Conservation (phyloP, 805 yeast genomes). For the Candida piceae region DNA sequence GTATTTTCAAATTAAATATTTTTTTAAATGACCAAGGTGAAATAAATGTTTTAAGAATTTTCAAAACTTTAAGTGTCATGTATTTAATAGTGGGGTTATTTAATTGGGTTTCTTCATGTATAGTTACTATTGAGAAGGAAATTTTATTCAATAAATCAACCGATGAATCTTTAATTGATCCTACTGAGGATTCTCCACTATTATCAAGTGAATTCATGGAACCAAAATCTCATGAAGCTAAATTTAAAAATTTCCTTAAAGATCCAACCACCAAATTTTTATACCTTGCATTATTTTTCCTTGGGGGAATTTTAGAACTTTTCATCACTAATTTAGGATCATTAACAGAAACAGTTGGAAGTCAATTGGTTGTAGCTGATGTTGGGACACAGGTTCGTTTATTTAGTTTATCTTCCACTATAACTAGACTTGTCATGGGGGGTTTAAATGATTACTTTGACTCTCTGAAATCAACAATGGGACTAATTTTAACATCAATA, state of each 20-base stretch:
- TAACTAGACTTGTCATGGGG: constrained; percentile 23
- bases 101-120: constrained; percentile 60
- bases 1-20: constrained; percentile 40
- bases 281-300: constrained; percentile 54
- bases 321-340: constrained; percentile 78
- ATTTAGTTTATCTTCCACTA: constrained; percentile 25
- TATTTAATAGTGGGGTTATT: constrained; percentile 53
- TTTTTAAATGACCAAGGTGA: constrained; percentile 25
- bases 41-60: constrained; percentile 48
- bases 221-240: constrained; percentile 23
- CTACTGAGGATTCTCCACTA: constrained; percentile 32
- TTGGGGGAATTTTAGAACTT: constrained; percentile 81
- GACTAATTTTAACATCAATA: constrained; percentile 6
- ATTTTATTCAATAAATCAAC: constrained; percentile 32
- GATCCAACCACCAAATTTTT: constrained; percentile 62
- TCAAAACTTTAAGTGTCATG: constrained; percentile 44
- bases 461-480: constrained; percentile 4
- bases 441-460: constrained; percentile 10
- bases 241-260: constrained; percentile 31
- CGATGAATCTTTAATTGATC: constrained; percentile 13
- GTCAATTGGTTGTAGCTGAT: constrained; percentile 5
- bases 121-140: constrained; percentile 55
- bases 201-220: constrained; percentile 23
- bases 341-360: constrained; percentile 43
- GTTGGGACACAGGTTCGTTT: constrained; percentile 13